Base-by-base conservation (phyloP, 305 asterid genomes). In the Solanum hybrid region DNA sequence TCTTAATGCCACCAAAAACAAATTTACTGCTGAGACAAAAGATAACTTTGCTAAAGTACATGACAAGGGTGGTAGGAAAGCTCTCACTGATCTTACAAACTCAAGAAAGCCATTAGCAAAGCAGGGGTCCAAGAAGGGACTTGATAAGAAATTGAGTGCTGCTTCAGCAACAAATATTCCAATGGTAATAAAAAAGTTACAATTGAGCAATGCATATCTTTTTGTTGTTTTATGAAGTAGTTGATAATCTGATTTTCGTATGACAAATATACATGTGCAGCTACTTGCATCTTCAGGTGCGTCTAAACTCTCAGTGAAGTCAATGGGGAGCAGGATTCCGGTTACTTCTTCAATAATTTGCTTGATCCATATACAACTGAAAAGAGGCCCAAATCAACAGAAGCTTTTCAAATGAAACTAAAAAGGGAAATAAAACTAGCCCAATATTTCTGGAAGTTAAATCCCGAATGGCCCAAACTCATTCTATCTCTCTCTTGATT, bases 31-130 rank as follows among this genome's bases (percentile, higher is more conserved):
- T 11, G 91, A 72, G 79, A 87, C 76, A 24, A 91, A 90, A 78
- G n/a, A 93, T 15, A 92, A 89, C 88, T 27, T 70, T n/a, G 85
- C 93, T 13, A 94, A 90, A 91, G 92, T 86, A 87, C 72, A 92
- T 34, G 94, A 91, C 92, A 95, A 95, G 90, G 91, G 95, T 89
- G 95, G 95, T 79, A 91, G 98, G 89, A 97, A 94, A 93, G 97
- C 98, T 10, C 98, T 96, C 26, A 78, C 91, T 73, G 98, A 96
- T 89, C 95, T 97, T 65, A 95, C 99, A 20, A 97, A 95, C 91
- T 93, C 98, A 0, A 93, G 89, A 57, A 95, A 94, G 90, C 96
- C 94, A 88, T 82, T 94, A 31, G 45, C 84, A 37, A 92, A 92
- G 89, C 92, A 88, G 89, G 91, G n/a, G 8, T 76, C 93, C 26